These are phyloP conservation scores for Tulasnella sp. DNA, from an alignment of 768 basidiomycete genomes.

Conservation along the genomic window DNA sequence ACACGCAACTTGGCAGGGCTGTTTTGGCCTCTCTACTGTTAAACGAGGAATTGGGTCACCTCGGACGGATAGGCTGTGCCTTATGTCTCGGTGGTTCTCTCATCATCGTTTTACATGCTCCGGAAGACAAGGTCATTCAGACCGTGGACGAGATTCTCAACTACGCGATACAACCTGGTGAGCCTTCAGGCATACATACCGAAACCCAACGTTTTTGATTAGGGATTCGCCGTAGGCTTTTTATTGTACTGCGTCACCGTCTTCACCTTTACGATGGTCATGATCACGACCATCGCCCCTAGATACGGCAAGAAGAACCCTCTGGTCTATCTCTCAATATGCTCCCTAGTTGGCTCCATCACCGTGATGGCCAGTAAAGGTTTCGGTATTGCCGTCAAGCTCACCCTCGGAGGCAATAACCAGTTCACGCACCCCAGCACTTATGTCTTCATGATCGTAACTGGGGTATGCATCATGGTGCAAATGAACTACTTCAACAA, in stretches of 20 bases:
- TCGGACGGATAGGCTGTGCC: conserved; percentile 78
- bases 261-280: conserved; percentile 62
- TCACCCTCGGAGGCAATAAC: conserved; percentile 86
- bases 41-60: conserved; percentile 84
- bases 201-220: background rate
- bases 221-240: conserved; percentile 48
- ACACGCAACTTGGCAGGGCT: conserved; percentile 43
- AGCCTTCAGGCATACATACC: conserved; percentile 20
- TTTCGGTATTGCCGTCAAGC: conserved; percentile 91
- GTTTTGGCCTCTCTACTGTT: conserved; percentile 88
- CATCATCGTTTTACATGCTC: conserved; percentile 92
- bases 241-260: conserved; percentile 81
- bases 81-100: conserved; percentile 77
- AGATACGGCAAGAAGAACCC: conserved; percentile 80
- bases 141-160: conserved; percentile 89
- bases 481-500: conserved; percentile 99
- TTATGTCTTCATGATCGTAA: conserved; percentile 84
- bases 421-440: conserved; percentile 91
- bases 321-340: conserved; percentile 88
- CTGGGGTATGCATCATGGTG: conserved; percentile 71
- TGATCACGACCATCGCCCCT: conserved; percentile 80
- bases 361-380: conserved; percentile 99
- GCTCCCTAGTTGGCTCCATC: conserved; percentile 88
- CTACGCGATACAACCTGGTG: conserved; percentile 90
- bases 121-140: conserved; percentile 83